Base-by-base conservation (phyloP, 345 rosid genomes). In the Syzygium jambos region DNA sequence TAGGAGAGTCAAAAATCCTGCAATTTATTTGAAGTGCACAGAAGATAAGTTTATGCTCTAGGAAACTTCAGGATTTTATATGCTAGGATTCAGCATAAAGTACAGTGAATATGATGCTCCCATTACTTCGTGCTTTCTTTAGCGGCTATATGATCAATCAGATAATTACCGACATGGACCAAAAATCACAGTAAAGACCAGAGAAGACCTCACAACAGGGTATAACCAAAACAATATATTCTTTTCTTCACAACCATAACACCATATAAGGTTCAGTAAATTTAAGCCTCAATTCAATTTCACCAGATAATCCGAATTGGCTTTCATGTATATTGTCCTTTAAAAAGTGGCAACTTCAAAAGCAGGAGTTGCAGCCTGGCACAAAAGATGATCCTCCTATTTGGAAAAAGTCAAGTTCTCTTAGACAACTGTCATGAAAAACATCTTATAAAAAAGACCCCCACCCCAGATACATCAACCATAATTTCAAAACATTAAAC, bases 1-100 rank as follows among this genome's bases (percentile, higher is more conserved):
- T 93, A 56, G 94, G 85, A n/a, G 94, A 88, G 90, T 95, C 98
- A 87, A 98, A 98, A 55, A 96, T 95, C 91, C 99, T 95, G 92
- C 90, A 91, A 80, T 73, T 73, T 25, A 73, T 73, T 68, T 19
- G 4, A 73, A 2, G 25, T 34, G 49, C 46, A 73, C 25, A 73
- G 19, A 73, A 19, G 11, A 41, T 34, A 73, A n/a, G 73, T 68
- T 17, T 34, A 73, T 19, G 80, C 25, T 9, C 80, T 34, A 73
- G 22, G 21, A 73, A 34, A 73, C 46, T 73, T 73, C 80, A 34
- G 13, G 25, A 73, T 34, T 73, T 34, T 34, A 34, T 34, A 68
- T 34, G 80, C 46, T 68, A 34, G 25, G 46, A 34, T 68, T 34
- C 14, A 17, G 46, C 25, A 68, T 34, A 25, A 68, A 68, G 43